Conservation (phyloP, 2,329 filamentous ascomycete genomes). For the Fusarium sp. region DNA sequence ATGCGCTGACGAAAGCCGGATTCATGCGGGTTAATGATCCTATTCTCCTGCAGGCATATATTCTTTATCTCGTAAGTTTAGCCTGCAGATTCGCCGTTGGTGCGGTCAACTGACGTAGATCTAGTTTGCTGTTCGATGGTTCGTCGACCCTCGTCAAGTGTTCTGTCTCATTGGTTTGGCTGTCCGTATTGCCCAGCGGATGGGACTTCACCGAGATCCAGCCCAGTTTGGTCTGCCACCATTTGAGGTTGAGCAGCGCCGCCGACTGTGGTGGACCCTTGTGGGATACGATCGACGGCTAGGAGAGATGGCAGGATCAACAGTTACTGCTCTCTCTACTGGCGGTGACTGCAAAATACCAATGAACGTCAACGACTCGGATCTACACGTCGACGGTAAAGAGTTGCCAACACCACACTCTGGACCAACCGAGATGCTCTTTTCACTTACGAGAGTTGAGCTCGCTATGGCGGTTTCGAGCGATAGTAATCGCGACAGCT, state of each 20-base stretch:
- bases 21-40: conserved; percentile 76
- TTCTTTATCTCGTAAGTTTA: conserved; percentile 72
- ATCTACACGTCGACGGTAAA: conserved; percentile 69
- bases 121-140: conserved; percentile 63
- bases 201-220: conserved; percentile 76
- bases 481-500: conserved; percentile 57
- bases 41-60: conserved; percentile 74
- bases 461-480: conserved; percentile 66
- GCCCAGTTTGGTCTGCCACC: conserved; percentile 63
- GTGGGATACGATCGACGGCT: conserved; percentile 76
- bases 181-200: conserved; percentile 74
- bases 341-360: conserved; percentile 68
- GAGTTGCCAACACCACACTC: conserved; percentile 62
- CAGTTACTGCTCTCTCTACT: conserved; percentile 67
- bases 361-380: conserved; percentile 72
- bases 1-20: conserved; percentile 74
- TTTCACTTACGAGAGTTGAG: conserved; percentile 68
- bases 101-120: conserved; percentile 1
- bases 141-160: conserved; percentile 67
- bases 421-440: conserved; percentile 71
- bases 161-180: conserved; percentile 70
- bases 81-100: neutral
- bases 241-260: conserved; percentile 77
- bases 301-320: conserved; percentile 72
- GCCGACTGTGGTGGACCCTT: conserved; percentile 80